Percentiles rank a stretch among this genome's conserved stretches.
Conservation (phyloP, 139 green algal genomes). For the Klebsormidium nitens region DNA sequence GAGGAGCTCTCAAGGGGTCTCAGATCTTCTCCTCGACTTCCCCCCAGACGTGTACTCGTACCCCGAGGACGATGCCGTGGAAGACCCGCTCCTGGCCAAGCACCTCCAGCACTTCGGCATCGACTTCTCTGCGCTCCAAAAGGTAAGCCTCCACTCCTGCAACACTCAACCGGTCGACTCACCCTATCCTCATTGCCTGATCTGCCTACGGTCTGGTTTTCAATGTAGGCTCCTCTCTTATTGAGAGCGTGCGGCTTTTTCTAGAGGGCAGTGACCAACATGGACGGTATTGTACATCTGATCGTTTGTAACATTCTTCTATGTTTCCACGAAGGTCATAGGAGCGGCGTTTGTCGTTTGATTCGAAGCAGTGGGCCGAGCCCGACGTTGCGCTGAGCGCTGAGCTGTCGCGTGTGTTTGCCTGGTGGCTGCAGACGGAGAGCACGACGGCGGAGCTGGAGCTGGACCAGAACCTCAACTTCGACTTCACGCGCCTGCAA, state of each 20-base stretch:
- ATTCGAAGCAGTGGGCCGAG: too few relatives aligned
- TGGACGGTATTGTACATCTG: too few relatives aligned
- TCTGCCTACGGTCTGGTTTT: neutral
- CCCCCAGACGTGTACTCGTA: constrained; percentile 83
- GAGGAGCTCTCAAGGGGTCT: neutral
- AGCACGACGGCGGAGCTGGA: constrained; percentile 94
- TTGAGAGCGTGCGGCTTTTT: too few relatives aligned
- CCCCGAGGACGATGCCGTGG: constrained; percentile 93
- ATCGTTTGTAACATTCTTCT: too few relatives aligned
- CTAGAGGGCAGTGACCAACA: too few relatives aligned
- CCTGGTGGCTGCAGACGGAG: constrained; percentile 58
- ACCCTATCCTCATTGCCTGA: too few relatives aligned
- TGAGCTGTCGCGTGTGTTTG: constrained; percentile 3
- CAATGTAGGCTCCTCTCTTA: too few relatives aligned
- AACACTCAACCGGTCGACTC: too few relatives aligned
- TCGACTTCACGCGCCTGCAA: constrained; percentile 88
- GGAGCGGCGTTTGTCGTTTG: too few relatives aligned
- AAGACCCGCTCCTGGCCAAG: constrained; percentile 71
- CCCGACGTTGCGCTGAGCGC: too few relatives aligned
- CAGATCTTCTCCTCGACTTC: neutral
- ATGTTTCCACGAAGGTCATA: too few relatives aligned
- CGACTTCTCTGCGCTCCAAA: constrained; percentile 94
- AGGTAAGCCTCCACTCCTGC: too few relatives aligned
- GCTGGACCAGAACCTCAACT: constrained; percentile 74
- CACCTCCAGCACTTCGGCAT: constrained; percentile 98